Conservation (phyloP, 2,329 filamentous ascomycete genomes). For the Fusarium sp. region DNA sequence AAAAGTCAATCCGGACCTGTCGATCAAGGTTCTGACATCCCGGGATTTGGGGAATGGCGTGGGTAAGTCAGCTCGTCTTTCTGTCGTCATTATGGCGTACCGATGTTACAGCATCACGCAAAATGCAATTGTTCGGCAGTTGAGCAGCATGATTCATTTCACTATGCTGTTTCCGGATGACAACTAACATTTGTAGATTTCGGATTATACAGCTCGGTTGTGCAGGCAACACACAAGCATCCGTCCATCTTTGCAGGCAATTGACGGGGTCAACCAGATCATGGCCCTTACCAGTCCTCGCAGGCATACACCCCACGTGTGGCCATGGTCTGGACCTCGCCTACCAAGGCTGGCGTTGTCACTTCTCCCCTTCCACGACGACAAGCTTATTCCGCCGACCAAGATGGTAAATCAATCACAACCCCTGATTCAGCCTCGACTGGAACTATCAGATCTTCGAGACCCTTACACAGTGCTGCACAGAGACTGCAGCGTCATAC, state of each 20-base stretch:
- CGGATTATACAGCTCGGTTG: conserved; percentile 77
- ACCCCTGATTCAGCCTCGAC: conserved; percentile 4
- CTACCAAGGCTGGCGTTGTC: conserved; percentile 7
- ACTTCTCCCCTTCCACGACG: not conserved
- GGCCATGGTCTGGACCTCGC: conserved; percentile 52
- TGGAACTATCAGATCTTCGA: conserved; percentile 10
- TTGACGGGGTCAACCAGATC: conserved; percentile 47
- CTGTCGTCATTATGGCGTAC: conserved; percentile 32
- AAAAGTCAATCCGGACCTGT: conserved; percentile 79
- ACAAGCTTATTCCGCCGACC: conserved; percentile 5
- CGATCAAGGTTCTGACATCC: conserved; percentile 74
- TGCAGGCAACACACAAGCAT: conserved; percentile 85
- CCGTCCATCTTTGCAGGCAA: conserved; percentile 76
- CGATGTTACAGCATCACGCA: not conserved
- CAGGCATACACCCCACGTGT: conserved; percentile 45
- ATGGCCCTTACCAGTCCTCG: conserved; percentile 34
- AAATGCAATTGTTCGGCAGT: not conserved
- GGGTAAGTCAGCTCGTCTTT: conserved; percentile 62
- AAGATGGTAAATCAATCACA: conserved; percentile 16
- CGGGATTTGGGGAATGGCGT: conserved; percentile 75
- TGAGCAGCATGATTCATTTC: not conserved
- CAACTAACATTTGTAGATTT: conserved; percentile 67
- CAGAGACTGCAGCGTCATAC: conserved; percentile 3
- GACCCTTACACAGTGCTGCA: not conserved
- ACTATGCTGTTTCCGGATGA: not conserved